These are phyloP conservation scores for Anastatica hierochuntica DNA, from an alignment of 345 rosid genomes.

Conservation along the genomic window DNA sequence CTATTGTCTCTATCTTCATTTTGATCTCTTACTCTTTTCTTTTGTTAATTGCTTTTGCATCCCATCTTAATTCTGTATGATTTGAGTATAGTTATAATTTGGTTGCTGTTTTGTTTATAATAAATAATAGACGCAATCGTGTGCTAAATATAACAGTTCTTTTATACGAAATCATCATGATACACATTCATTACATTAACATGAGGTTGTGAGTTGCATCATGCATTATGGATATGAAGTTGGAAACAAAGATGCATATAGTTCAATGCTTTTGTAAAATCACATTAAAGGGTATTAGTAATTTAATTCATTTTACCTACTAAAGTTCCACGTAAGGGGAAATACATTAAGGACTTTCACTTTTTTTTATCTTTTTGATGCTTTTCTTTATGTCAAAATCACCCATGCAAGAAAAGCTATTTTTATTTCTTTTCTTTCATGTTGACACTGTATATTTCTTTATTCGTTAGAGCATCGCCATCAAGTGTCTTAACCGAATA, in stretches of 20 bases:
- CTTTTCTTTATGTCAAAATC: slow-evolving; percentile 23
- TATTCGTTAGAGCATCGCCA: too few species aligned
- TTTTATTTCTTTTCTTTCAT: neutral
- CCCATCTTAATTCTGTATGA: slow-evolving; percentile 4
- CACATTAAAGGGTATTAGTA: neutral
- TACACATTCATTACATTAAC: too few species aligned
- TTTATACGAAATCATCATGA: too few species aligned
- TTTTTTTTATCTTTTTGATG: slow-evolving; percentile 2
- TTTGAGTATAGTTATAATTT: slow-evolving; percentile 20
- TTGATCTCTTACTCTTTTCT: neutral
- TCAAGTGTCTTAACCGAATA: too few species aligned
- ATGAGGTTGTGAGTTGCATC: neutral
- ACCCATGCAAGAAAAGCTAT: slow-evolving; percentile 6
- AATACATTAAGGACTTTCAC: neutral
- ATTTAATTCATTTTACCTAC: slow-evolving; percentile 17
- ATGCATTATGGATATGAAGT: neutral
- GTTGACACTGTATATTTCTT: neutral
- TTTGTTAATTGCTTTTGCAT: neutral
- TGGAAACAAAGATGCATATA: neutral
- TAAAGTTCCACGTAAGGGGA: slow-evolving; percentile 13
- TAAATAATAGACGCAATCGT: neutral
- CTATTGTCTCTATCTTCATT: slow-evolving; percentile 2
- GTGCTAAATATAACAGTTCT: too few species aligned
- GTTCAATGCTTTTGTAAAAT: neutral
- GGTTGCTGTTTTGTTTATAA: slow-evolving; percentile 6